Percentiles rank a stretch among this genome's conserved stretches.
These are phyloP conservation scores for Ceratocystis variospora DNA, from an alignment of 2,329 filamentous ascomycete genomes.

Conservation along the genomic window DNA sequence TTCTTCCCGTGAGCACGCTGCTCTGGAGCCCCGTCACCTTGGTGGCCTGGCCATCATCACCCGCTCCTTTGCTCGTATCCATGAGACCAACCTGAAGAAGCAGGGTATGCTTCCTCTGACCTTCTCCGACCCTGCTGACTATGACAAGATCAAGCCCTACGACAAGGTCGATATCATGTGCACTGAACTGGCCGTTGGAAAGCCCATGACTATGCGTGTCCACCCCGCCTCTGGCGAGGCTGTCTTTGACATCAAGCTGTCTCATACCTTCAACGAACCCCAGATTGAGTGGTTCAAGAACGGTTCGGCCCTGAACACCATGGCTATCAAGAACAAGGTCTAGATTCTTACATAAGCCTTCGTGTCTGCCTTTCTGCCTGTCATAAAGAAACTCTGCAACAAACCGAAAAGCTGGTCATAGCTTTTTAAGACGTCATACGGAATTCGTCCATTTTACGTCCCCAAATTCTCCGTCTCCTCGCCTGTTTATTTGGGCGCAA, in stretches of 20 bases:
- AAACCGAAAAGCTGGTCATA: background rate
- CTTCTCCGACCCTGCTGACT: slow-evolving; percentile 87
- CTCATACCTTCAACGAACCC: slow-evolving; percentile 94
- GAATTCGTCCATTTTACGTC: background rate
- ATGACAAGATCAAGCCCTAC: slow-evolving; percentile 88
- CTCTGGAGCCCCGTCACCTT: slow-evolving; percentile 92
- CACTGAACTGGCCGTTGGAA: slow-evolving; percentile 81
- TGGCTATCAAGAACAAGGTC: slow-evolving; percentile 54
- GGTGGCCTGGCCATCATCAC: slow-evolving; percentile 95
- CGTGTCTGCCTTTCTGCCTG: background rate
- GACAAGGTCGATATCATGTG: slow-evolving; percentile 81
- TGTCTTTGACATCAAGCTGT: slow-evolving; percentile 67
- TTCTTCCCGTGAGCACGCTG: slow-evolving; percentile 93
- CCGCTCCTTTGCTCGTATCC: slow-evolving; percentile 93
- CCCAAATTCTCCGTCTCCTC: background rate
- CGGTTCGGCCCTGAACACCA: slow-evolving; percentile 92
- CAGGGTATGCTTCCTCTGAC: slow-evolving; percentile 99
- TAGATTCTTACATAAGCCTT: slow-evolving; percentile 20
- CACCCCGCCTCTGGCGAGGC: slow-evolving; percentile 72
- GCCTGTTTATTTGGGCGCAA: background rate
- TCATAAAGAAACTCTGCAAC: background rate
- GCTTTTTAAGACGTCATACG: background rate
- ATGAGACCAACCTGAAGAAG: slow-evolving; percentile 99
- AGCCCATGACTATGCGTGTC: slow-evolving; percentile 82
- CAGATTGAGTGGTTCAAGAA: slow-evolving; percentile 99